phyloP scores from a whole-genome alignment of 2,329 filamentous ascomycete genomes.

The Colletotrichum tamarilloi region DNA sequence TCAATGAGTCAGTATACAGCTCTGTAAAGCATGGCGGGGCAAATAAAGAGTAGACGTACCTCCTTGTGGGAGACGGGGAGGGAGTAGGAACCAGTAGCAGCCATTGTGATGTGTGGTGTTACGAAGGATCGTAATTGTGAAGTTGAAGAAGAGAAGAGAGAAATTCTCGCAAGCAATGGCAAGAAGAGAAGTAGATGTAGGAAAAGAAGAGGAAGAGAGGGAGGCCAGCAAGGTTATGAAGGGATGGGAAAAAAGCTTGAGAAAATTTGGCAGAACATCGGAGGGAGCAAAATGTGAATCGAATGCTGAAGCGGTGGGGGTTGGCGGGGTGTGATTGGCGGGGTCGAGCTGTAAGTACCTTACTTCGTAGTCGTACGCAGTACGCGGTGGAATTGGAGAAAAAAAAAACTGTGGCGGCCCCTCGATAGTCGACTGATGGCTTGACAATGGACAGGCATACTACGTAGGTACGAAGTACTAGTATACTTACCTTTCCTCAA shows the following conservation, averaged over 20 bases:
- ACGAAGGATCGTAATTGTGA: conserved; percentile 3
- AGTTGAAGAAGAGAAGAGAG: conserved; percentile 7
- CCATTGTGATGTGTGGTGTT: conserved; percentile 47
- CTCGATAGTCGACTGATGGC: not conserved
- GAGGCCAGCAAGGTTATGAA: conserved; percentile 22
- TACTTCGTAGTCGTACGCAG: too few species aligned
- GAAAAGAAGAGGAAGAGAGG: conserved; percentile 2
- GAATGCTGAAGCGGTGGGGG: conserved; percentile 32
- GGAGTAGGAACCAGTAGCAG: conserved; percentile 58
- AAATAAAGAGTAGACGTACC: conserved; percentile 47
- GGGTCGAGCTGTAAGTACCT: conserved; percentile 27
- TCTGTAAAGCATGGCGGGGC: conserved; percentile 35
- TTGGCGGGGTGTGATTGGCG: conserved; percentile 36
- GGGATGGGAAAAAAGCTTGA: conserved; percentile 33
- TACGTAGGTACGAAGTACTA: too few species aligned
- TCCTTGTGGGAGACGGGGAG: conserved; percentile 66
- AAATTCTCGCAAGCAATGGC: conserved; percentile 30
- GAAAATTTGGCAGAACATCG: conserved; percentile 28
- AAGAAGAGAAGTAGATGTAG: conserved; percentile 27
- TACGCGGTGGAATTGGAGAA: not conserved
- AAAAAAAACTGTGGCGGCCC: not conserved
- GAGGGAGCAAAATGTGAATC: conserved; percentile 31
- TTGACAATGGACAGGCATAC: not conserved
- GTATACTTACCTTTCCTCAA: too few species aligned
- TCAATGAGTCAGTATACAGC: conserved; percentile 46